Evolutionary conservation across 2,329 filamentous ascomycete species (phyloP).

Genomic region (Zopfia rhizophila): DNA sequence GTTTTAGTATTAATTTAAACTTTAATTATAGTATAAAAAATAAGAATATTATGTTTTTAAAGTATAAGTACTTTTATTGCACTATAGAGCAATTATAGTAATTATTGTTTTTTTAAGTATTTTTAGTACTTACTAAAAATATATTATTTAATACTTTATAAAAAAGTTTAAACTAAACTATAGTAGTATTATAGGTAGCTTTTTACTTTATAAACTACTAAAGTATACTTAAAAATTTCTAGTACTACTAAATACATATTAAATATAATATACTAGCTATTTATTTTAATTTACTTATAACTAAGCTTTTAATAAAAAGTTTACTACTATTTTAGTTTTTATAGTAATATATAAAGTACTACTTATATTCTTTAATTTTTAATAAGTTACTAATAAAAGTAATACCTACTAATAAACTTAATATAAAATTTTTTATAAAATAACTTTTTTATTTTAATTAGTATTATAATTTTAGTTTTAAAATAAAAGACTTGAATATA

Average conservation of each 20-base stretch:
- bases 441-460: conserved; percentile 28
- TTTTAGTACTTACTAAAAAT: conserved; percentile 15
- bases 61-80: conserved; percentile 9
- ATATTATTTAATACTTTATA: neutral
- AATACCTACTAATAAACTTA: conserved; percentile 49
- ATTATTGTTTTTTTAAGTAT: conserved; percentile 26
- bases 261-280: conserved; percentile 32
- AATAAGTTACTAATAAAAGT: conserved; percentile 55
- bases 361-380: conserved; percentile 58
- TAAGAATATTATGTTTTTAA: conserved; percentile 1
- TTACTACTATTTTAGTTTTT: conserved; percentile 61
- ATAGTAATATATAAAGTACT: conserved; percentile 53
- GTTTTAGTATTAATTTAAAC: conserved; percentile 30
- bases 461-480: conserved; percentile 50
- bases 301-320: conserved; percentile 64
- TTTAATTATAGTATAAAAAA: conserved; percentile 35
- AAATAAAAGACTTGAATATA: conserved; percentile 34
- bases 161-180: conserved; percentile 6
- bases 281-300: conserved; percentile 63
- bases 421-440: conserved; percentile 57
- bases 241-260: conserved; percentile 10
- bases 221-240: neutral
- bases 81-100: conserved; percentile 29
- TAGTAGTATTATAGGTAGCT: conserved; percentile 9
- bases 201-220: conserved; percentile 10